Conservation (phyloP, 495 filamentous ascomycete genomes). For the Podospora pseudopauciseta region DNA sequence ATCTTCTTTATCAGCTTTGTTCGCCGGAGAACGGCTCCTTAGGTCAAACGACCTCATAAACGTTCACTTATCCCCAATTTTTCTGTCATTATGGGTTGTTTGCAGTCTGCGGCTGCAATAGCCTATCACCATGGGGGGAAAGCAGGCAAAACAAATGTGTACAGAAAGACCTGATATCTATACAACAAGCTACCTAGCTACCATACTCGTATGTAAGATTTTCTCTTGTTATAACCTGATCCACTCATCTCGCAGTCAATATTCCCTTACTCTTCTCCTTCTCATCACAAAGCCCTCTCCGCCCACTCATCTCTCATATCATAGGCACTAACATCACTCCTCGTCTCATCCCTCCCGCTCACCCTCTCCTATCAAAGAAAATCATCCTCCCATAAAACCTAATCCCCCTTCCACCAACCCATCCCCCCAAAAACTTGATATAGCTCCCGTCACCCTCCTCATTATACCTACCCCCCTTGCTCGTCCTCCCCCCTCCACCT, state of each 20-base stretch:
- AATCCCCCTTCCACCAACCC: slow-evolving; percentile 30
- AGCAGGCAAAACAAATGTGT: no score
- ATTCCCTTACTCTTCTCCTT: background rate
- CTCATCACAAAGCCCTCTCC: background rate
- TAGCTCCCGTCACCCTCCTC: slow-evolving; percentile 24
- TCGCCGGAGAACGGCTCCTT: background rate
- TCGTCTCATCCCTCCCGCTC: slow-evolving; percentile 23
- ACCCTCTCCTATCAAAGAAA: slow-evolving; percentile 25
- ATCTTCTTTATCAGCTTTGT: background rate
- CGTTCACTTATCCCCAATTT: background rate
- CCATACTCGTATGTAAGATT: no score
- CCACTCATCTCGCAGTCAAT: background rate
- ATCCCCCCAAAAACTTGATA: slow-evolving; percentile 32
- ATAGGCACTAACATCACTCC: slow-evolving; percentile 32
- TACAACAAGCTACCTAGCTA: no score
- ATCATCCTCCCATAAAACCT: slow-evolving; percentile 18
- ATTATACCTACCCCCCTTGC: slow-evolving; percentile 16
- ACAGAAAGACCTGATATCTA: no score
- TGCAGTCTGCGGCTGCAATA: no score
- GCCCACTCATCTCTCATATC: slow-evolving; percentile 31
- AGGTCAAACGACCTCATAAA: background rate
- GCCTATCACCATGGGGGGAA: no score
- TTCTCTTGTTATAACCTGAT: background rate
- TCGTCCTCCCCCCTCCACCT: slow-evolving; percentile 33
- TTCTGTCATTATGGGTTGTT: background rate